phyloP scores from a whole-genome alignment of 208 protist species.

The Cochliopodium minus region DNA sequence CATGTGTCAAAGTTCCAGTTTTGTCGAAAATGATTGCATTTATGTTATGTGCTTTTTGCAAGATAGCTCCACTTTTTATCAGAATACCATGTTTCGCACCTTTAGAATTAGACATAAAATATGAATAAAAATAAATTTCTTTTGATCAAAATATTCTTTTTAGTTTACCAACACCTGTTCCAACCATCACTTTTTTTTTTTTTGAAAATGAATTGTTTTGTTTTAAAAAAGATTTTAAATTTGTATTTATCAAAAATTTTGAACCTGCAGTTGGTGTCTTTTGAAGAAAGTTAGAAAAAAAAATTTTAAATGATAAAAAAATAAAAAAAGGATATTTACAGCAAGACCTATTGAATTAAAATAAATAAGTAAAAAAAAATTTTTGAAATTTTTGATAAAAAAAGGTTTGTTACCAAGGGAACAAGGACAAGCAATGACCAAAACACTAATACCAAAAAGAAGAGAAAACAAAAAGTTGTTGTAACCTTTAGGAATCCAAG shows the following conservation, averaged over 20 bases:
- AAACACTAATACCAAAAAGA: constrained; percentile 71
- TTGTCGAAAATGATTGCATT: constrained; percentile 83
- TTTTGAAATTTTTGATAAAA: too few species aligned
- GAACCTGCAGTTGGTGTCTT: constrained; percentile 83
- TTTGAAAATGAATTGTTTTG: too few species aligned
- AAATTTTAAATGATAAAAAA: too few species aligned
- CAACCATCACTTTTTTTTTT: too few species aligned
- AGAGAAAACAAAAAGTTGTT: constrained; percentile 54
- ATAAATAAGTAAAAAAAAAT: too few species aligned
- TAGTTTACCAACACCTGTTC: constrained; percentile 64
- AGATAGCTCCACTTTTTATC: constrained; percentile 67
- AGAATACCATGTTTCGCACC: constrained; percentile 61
- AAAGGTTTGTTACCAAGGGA: too few species aligned
- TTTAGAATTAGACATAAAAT: too few species aligned
- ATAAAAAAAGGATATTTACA: too few species aligned
- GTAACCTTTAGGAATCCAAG: constrained; percentile 29
- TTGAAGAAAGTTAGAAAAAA: too few species aligned
- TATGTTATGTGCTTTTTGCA: constrained; percentile 54
- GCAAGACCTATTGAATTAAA: too few species aligned
- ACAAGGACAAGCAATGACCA: constrained; percentile 89
- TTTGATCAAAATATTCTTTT: constrained; percentile 12
- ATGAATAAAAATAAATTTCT: neutral
- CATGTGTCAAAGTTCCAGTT: constrained; percentile 82
- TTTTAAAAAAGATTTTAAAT: too few species aligned
- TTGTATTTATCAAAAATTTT: too few species aligned